phyloP scores from a whole-genome alignment of 805 yeast genomes.

The Dipodascus albidus region DNA sequence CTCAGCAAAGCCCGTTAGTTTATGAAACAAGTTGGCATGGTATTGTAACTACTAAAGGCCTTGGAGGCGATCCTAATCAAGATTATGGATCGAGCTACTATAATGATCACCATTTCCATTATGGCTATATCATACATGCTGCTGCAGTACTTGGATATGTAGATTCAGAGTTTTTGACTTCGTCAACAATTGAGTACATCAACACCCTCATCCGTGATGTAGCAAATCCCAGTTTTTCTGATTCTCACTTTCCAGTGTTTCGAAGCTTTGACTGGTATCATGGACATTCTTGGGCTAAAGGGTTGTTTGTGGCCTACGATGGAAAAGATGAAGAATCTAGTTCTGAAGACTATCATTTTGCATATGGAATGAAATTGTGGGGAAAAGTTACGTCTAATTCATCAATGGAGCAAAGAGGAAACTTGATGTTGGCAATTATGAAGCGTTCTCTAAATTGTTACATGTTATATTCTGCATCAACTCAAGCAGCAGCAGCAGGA shows the following conservation, averaged over 20 bases:
- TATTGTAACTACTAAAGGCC: slow-evolving; percentile 53
- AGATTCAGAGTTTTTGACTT: slow-evolving; percentile 41
- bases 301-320: slow-evolving; percentile 48
- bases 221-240: slow-evolving; percentile 44
- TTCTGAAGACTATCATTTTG: slow-evolving; percentile 61
- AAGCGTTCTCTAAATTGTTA: slow-evolving; percentile 43
- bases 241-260: slow-evolving; percentile 48
- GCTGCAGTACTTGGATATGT: slow-evolving; percentile 66
- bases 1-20: slow-evolving; percentile 52
- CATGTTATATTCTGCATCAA: slow-evolving; percentile 30
- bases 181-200: slow-evolving; percentile 41
- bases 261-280: slow-evolving; percentile 60
- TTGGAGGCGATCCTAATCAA: slow-evolving; percentile 34
- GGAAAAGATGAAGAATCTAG: slow-evolving; percentile 65
- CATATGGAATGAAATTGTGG: slow-evolving; percentile 63
- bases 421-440: slow-evolving; percentile 48
- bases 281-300: slow-evolving; percentile 72
- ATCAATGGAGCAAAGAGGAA: slow-evolving; percentile 42
- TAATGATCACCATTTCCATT: slow-evolving; percentile 84
- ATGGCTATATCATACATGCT: slow-evolving; percentile 72
- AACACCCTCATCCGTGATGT: slow-evolving; percentile 54
- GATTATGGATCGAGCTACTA: slow-evolving; percentile 74
- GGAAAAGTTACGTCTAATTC: slow-evolving; percentile 43
- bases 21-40: slow-evolving; percentile 76
- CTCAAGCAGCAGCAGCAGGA: slow-evolving; percentile 33